Evolutionary conservation across 2,329 filamentous ascomycete species (phyloP).

Genomic region (Immersiporthe knoxdaviesiana): DNA sequence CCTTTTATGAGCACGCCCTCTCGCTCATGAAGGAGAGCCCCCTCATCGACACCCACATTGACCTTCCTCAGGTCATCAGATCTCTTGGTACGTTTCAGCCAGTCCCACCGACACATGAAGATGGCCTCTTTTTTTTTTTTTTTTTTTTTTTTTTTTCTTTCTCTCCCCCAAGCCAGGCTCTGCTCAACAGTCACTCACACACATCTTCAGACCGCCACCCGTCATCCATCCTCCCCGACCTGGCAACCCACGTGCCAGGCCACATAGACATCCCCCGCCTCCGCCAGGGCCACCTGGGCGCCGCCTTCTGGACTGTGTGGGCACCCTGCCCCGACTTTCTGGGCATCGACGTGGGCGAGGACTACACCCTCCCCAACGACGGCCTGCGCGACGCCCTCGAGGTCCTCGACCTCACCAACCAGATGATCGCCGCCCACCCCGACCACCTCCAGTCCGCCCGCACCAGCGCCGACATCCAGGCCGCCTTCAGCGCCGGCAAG

Average conservation of each 20-base stretch:
- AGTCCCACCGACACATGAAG: conserved; percentile 31
- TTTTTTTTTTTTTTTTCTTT: no score
- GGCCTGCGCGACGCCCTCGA: conserved; percentile 32
- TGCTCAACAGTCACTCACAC: no score
- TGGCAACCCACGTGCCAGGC: conserved; percentile 33
- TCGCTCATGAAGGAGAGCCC: conserved; percentile 30
- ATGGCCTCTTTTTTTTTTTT: conserved; percentile 31
- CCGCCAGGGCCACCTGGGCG: conserved; percentile 33
- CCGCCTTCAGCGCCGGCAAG: conserved; percentile 32
- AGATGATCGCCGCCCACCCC: conserved; percentile 21
- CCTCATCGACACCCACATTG: conserved; percentile 43
- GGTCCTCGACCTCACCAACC: conserved; percentile 29
- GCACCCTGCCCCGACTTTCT: conserved; percentile 36
- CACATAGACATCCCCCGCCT: conserved; percentile 38
- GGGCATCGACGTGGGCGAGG: conserved; percentile 32
- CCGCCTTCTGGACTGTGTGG: conserved; percentile 39
- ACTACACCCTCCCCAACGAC: conserved; percentile 32
- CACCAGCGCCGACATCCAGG: conserved; percentile 32
- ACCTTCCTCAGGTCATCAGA: conserved; percentile 36
- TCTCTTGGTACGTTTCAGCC: conserved; percentile 27
- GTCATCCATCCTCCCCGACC: conserved; percentile 16
- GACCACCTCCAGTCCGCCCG: conserved; percentile 24
- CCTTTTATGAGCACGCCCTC: conserved; percentile 1
- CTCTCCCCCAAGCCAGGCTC: no score
- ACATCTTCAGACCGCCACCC: conserved; percentile 21